Evolutionary conservation across 2,329 filamentous ascomycete genomes (phyloP).

Genomic region (Colletotrichum sp.): DNA sequence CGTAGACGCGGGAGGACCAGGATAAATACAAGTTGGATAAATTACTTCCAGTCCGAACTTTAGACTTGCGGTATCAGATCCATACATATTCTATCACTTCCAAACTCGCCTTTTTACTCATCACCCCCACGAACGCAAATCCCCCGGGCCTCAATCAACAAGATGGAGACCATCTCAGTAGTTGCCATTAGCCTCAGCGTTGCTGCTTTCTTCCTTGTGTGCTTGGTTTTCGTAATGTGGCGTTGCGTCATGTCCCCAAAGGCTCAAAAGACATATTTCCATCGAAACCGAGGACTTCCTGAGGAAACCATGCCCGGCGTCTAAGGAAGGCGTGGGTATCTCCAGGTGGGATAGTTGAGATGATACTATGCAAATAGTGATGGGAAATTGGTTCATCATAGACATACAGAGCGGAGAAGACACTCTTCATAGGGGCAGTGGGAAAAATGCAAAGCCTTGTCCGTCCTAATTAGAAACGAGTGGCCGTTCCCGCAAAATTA

Average conservation of each 20-base stretch:
- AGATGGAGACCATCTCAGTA: background rate
- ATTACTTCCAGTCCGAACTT: background rate
- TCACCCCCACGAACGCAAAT: background rate
- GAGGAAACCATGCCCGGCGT: background rate
- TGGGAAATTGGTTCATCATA: background rate
- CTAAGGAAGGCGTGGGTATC: background rate
- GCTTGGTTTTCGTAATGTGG: background rate
- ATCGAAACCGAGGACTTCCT: background rate
- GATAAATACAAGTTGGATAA: background rate
- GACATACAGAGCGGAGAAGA: background rate
- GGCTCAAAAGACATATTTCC: background rate
- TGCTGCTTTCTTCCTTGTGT: background rate
- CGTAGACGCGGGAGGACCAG: background rate
- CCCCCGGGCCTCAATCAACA: background rate
- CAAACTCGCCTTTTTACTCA: background rate
- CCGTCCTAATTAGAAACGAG: background rate
- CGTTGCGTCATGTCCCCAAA: background rate
- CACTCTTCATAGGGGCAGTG: background rate
- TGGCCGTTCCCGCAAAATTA: background rate
- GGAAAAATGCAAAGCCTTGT: background rate
- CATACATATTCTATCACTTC: background rate
- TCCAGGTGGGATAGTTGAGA: background rate
- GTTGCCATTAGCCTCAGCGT: background rate
- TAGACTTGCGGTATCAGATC: background rate
- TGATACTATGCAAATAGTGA: background rate